A percentile compares a stretch with the other conserved stretches of the same genome.
Conservation (phyloP, 2,329 filamentous ascomycete species). For the Botryosphaeria agaves region DNA sequence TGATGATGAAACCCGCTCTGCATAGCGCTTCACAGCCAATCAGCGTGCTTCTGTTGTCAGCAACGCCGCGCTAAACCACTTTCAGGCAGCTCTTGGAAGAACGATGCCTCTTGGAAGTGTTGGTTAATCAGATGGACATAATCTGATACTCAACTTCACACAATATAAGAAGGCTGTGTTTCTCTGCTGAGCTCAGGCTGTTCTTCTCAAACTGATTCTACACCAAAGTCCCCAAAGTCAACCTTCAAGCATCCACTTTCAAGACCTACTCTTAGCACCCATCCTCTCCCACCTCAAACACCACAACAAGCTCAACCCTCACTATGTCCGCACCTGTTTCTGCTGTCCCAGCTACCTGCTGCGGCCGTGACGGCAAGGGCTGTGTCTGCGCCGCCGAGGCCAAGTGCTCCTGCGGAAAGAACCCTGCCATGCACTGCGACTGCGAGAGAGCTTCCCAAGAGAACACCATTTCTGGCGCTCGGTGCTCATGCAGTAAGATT, state of each 20-base stretch:
- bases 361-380: constrained; percentile 35
- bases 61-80: too few relatives aligned
- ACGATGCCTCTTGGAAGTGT: too few relatives aligned
- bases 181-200: too few relatives aligned
- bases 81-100: too few relatives aligned
- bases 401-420: constrained; percentile 76
- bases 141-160: too few relatives aligned
- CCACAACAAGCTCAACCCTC: constrained; percentile 1
- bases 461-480: constrained; percentile 54
- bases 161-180: too few relatives aligned
- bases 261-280: neutral
- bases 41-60: too few relatives aligned
- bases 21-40: too few relatives aligned
- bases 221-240: neutral
- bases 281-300: neutral
- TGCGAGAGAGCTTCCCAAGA: constrained; percentile 63
- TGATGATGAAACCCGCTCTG: too few relatives aligned
- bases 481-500: constrained; percentile 62
- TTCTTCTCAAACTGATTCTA: too few relatives aligned
- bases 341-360: constrained; percentile 37
- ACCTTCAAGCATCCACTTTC: neutral
- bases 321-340: constrained; percentile 21
- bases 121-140: too few relatives aligned
- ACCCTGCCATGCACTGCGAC: constrained; percentile 70
- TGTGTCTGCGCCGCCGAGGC: constrained; percentile 42